Conservation (phyloP, 2,329 filamentous ascomycete genomes). For the Fusarium torulosum region DNA sequence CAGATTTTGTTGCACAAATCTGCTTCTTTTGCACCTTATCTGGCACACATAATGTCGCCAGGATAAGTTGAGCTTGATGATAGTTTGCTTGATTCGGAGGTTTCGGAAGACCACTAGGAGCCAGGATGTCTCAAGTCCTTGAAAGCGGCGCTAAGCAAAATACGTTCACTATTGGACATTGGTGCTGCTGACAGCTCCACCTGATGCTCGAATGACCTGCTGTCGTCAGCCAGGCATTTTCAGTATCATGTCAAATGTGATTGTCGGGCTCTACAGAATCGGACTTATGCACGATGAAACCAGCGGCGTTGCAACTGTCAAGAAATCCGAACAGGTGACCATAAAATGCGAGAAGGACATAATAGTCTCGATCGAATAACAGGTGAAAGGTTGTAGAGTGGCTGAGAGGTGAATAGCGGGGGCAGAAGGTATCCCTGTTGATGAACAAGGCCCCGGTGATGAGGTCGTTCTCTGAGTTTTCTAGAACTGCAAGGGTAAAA, state of each 20-base stretch:
- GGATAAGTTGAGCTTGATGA: constrained; percentile 12
- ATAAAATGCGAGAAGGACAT: constrained; percentile 6
- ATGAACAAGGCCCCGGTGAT: constrained; percentile 20
- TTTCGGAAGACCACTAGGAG: constrained; percentile 26
- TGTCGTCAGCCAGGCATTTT: constrained; percentile 21
- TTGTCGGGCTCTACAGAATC: constrained; percentile 11
- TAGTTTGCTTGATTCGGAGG: constrained; percentile 32
- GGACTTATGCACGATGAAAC: constrained; percentile 12
- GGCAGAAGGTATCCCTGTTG: constrained; percentile 22
- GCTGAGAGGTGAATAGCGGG: constrained; percentile 20
- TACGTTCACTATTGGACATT: constrained; percentile 33
- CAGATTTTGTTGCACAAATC: no score
- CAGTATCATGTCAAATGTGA: constrained; percentile 3
- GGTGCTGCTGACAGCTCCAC: constrained; percentile 34
- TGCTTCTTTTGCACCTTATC: no score
- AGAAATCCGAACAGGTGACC: constrained; percentile 12
- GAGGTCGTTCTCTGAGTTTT: constrained; percentile 38
- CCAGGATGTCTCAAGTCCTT: constrained; percentile 26
- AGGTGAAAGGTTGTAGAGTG: constrained; percentile 7
- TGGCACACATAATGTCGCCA: constrained; percentile 13
- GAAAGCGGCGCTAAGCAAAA: constrained; percentile 31
- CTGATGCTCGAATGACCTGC: constrained; percentile 11
- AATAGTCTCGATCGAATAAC: constrained; percentile 1
- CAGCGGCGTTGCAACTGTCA: constrained; percentile 7
- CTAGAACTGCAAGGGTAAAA: constrained; percentile 39